Base-by-base conservation (phyloP, 2,329 filamentous ascomycete species). In the Nakataea oryzae region DNA sequence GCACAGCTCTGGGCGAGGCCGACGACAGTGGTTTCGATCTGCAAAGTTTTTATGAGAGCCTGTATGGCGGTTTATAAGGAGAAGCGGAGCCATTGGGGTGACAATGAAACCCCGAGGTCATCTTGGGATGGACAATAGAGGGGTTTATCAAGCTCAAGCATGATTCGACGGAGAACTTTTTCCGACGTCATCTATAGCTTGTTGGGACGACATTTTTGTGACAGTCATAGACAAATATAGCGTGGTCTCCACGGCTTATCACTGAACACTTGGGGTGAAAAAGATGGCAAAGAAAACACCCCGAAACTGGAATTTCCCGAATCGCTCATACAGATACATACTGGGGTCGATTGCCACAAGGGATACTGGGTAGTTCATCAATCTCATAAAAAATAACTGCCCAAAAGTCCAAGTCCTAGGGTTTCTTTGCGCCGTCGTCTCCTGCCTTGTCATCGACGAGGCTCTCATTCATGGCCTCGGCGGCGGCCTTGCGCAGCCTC, bases 381-480 rank as follows among this genome's bases (percentile, higher is more conserved):
- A 50, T 6, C 41, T 47, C 41, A 47, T 13, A 47, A 7, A 6
- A n/a, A 4, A n/a, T 14, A 54, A 13, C 24, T 32, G 29, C 56
- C n/a, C 27, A 28, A 58, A 41, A 27, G n/a, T 26, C 30, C 8
- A n/a, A 27, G 12, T 28, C 29, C 50, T 59, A 59, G 8, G 54
- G 28, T 60, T 61, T 61, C 57, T 62, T 63, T 24, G 41, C 62
- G 27, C 54, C 27, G 1, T 54, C 54, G 32, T 32, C 41, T 26
- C 59, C 64, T 9, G 61, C 62, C 62, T 67, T 67, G 59, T 66
- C 64, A 9, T 68, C 67, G 3, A 69, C 67, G 17, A 69, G 62
- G 57, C 67, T 69, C 58, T 69, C 67, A 5, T 66, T 65, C 67
- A 69, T 69, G 29, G 67, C 67, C 60, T 69, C 67, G 9, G 67